These are phyloP conservation scores for Penicilliopsis zonata DNA, from an alignment of 495 filamentous ascomycete species.

Conservation along the genomic window DNA sequence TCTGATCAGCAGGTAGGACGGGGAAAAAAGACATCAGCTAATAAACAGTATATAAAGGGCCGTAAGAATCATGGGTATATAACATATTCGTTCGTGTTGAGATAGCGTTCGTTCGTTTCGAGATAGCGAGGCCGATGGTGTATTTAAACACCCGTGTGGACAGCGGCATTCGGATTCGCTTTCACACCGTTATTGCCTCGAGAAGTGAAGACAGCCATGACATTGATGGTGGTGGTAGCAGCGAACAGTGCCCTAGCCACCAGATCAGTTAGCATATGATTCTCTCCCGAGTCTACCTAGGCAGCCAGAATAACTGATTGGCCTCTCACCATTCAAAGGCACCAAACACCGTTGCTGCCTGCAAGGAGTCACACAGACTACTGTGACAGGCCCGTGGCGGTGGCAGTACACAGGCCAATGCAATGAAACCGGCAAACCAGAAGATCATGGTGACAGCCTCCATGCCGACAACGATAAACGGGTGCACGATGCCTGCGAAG, in stretches of 20 bases:
- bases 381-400: constrained; percentile 31
- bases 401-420: constrained; percentile 49
- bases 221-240: constrained; percentile 27
- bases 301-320: background rate
- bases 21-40: too few relatives aligned
- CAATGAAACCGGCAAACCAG: constrained; percentile 80
- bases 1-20: too few relatives aligned
- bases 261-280: background rate
- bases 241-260: constrained; percentile 37
- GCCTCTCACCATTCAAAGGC: constrained; percentile 43
- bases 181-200: constrained; percentile 4
- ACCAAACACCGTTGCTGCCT: constrained; percentile 41
- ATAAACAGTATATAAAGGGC: too few relatives aligned
- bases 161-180: constrained; percentile 4
- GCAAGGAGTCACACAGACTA: constrained; percentile 33
- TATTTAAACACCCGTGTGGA: constrained; percentile 6
- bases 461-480: constrained; percentile 48
- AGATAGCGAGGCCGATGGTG: too few relatives aligned
- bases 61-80: too few relatives aligned
- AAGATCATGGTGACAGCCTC: constrained; percentile 69
- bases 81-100: too few relatives aligned
- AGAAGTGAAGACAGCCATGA: constrained; percentile 5
- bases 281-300: background rate
- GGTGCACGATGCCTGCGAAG: constrained; percentile 44
- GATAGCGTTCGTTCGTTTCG: too few relatives aligned